Conservation (phyloP, 371 early-diverging fungal species). For the Mucor piriformis region DNA sequence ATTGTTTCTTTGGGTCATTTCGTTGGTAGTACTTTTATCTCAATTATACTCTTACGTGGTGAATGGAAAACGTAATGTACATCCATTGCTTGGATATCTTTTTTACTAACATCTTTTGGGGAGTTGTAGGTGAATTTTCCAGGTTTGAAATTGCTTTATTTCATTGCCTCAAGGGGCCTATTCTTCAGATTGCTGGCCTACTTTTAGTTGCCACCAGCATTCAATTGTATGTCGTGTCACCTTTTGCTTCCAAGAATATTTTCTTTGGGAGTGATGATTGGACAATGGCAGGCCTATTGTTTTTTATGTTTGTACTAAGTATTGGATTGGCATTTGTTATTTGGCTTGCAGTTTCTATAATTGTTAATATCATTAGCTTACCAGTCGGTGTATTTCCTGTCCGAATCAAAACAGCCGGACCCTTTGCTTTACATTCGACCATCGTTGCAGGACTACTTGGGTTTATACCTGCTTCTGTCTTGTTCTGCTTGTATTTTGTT, state of each 20-base stretch:
- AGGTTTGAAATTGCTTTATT: slow-evolving; percentile 14
- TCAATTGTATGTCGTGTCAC: neutral
- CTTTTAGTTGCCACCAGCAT: slow-evolving; percentile 6
- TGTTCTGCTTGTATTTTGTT: slow-evolving; percentile 13
- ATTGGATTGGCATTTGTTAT: slow-evolving; percentile 10
- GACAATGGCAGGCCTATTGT: slow-evolving; percentile 29
- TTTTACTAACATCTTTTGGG: neutral
- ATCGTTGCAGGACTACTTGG: slow-evolving; percentile 12
- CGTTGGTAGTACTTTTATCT: slow-evolving; percentile 48
- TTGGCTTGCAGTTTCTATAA: slow-evolving; percentile 4
- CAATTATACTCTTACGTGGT: slow-evolving; percentile 6
- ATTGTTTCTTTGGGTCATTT: slow-evolving; percentile 49
- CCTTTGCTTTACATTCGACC: neutral
- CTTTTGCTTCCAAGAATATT: slow-evolving; percentile 12
- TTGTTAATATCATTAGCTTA: neutral
- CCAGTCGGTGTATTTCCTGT: slow-evolving; percentile 2
- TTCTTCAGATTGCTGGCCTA: slow-evolving; percentile 15
- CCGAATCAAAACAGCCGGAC: neutral
- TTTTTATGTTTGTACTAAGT: slow-evolving; percentile 27
- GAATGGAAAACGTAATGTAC: slow-evolving; percentile 6
- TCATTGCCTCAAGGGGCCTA: slow-evolving; percentile 8
- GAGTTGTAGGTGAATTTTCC: slow-evolving; percentile 10
- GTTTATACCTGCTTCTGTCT: slow-evolving; percentile 23
- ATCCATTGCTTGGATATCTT: neutral
- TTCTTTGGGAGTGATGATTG: slow-evolving; percentile 33